Base-by-base conservation (phyloP, 2,329 filamentous ascomycete genomes). In the Exophiala dermatitidis region DNA sequence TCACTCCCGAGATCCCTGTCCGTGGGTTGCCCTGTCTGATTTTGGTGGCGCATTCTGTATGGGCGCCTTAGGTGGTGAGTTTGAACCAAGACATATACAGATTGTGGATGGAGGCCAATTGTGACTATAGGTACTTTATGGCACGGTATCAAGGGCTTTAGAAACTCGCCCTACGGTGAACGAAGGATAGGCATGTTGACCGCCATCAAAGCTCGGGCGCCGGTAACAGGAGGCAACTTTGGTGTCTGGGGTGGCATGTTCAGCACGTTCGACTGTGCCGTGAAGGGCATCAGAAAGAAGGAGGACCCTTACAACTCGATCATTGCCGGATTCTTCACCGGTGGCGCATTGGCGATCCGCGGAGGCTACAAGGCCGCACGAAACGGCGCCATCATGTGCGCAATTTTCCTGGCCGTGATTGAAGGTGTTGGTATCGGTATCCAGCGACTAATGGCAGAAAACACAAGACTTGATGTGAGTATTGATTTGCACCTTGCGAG, bases 261-360 rank as follows among this genome's bases (percentile, higher is more conserved):
- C 78, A 89, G 84, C 65, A 94, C 89, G 58, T 97, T 91, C 67
- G 93, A 98, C 75, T 98, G 93, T 76, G 87, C 90, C 26, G 87
- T 96, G 58, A 98, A 97, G 79, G 91, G 91, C 53, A 76, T 91
- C 52, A 78, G 90, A 61, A 88, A 93, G 79, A 97, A 96, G 84
- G 93, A 98, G 72, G 93, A 97, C 70, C 90, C 93, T 9, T 97
- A 90, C 77, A 97, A 97, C 74, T 90, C 90, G 66, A 97, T 98
- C 70, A 94, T 91, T 64, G 93, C 91, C 40, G 93, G 93, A 50
- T 96, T 96, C 79, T 91, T 96, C 72, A 97, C 93, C 3, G 90
- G 90, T 66, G 93, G 93, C 63, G 83, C 91, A 31, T 79, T 98
- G 33, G 93, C 93, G 48, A 84, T 97, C 59, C 83, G 93, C 74